These are phyloP conservation scores for Aspergillus tanneri DNA, from an alignment of 2,329 filamentous ascomycete genomes.

Conservation along the genomic window DNA sequence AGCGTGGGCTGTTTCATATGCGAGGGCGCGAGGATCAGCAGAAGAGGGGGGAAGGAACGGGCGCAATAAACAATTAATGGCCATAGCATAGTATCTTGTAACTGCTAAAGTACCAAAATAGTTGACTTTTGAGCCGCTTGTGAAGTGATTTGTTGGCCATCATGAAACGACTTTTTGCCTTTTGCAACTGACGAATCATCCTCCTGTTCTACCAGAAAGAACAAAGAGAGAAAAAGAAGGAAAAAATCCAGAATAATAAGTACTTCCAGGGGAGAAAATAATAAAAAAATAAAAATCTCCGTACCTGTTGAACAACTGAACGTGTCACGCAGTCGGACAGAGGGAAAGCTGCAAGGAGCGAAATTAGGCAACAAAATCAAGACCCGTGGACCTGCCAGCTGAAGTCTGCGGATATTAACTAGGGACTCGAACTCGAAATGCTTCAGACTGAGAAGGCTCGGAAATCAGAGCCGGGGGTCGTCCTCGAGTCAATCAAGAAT, in stretches of 20 bases:
- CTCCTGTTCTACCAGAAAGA: too few species aligned
- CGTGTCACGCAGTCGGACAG: slow-evolving; percentile 18
- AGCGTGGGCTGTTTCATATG: slow-evolving; percentile 16
- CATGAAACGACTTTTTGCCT: too few species aligned
- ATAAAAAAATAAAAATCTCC: slow-evolving; percentile 7
- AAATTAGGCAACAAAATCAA: slow-evolving; percentile 7
- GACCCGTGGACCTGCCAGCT: neutral
- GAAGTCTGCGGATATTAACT: slow-evolving; percentile 1
- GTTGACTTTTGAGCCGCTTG: too few species aligned
- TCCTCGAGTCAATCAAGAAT: slow-evolving; percentile 3
- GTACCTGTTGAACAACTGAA: slow-evolving; percentile 18
- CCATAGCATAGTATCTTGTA: too few species aligned
- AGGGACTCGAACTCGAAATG: neutral
- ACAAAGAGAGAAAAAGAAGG: slow-evolving; percentile 1
- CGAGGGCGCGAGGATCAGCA: slow-evolving; percentile 1
- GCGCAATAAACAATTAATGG: neutral
- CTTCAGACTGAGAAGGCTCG: slow-evolving; percentile 3
- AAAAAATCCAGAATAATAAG: too few species aligned
- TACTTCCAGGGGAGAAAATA: neutral
- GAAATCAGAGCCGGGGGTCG: slow-evolving; percentile 6
- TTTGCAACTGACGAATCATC: too few species aligned
- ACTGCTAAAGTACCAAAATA: too few species aligned
- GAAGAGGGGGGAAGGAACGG: neutral
- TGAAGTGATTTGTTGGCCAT: too few species aligned
- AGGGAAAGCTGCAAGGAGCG: slow-evolving; percentile 24